Evolutionary conservation across 805 yeast species (phyloP), one percentile per base, ranked within the genome.

Genomic region (Ogataea salicorniae): DNA sequence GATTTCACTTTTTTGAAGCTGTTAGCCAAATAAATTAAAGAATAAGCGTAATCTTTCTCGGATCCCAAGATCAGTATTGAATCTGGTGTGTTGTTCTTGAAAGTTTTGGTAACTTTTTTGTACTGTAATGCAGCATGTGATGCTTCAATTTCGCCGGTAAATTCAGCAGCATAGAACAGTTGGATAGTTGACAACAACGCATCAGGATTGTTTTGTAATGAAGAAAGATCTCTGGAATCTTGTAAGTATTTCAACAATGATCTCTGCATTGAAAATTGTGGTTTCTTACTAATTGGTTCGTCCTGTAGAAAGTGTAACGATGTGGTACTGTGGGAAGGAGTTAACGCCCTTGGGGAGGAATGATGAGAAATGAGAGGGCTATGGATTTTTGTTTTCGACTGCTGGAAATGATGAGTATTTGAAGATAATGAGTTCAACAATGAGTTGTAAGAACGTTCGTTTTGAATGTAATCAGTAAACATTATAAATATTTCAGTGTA

Each of bases 1-100:
- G 49, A 38, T 6, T 34, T 31, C 2, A 54, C 41, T 36, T 55
- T 53, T 15, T 23, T 40, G 44, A 57, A 57, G 29, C 43, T 16
- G 26, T 43, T 47, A 1, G 62, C 56, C 3, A 61, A 41, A 13
- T 46, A 49, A 3, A 61, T 48, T 42, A 58, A 36, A 4, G 61
- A 53, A 33, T 52, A 61, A 4, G 58, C 63, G 14, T 40, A 54
- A 39, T 61, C 65, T 16, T 37, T 39, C 31, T 57, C 59, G 4
- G 51, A 51, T 3, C 58, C 59, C 17, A 52, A 16, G 11, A 45
- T 17, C 18, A 58, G 31, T 13, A 59, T 47, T 1, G 53, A 40
- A 29, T 39, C 46, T 2, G 65, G 62, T 5, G 29, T 34, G 4
- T 22, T 34, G 33, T 13, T 41, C 26, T 13, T 11, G 16, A 23